Percentiles rank a stretch among this genome's conserved stretches.
These are phyloP conservation scores for Ustilago esculenta DNA, from an alignment of 1,284 basidiomycete genomes.

Conservation along the genomic window DNA sequence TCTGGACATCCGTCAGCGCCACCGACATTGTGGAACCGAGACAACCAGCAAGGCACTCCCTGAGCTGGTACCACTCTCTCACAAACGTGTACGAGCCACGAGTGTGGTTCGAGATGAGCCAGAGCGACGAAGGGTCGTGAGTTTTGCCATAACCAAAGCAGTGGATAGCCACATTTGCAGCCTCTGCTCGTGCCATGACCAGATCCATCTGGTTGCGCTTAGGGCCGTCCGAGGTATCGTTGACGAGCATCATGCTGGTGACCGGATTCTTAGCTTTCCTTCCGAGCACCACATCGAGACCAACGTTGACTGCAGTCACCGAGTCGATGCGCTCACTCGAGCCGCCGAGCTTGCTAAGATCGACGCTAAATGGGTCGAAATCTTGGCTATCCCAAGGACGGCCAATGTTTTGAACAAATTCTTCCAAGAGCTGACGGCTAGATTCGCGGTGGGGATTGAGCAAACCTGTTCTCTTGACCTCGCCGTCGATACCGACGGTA, in stretches of 20 bases:
- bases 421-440: conserved; percentile 41
- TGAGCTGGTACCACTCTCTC: conserved; percentile 61
- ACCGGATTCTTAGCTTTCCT: conserved; percentile 89
- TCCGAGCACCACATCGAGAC: conserved; percentile 86
- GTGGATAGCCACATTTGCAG: conserved; percentile 93
- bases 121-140: conserved; percentile 96
- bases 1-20: conserved; percentile 56
- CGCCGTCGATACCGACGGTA: conserved; percentile 52
- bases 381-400: conserved; percentile 50
- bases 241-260: conserved; percentile 89
- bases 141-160: conserved; percentile 94
- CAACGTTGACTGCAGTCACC: conserved; percentile 61
- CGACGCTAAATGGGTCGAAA: conserved; percentile 54
- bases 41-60: conserved; percentile 61
- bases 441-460: conserved; percentile 48
- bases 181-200: conserved; percentile 92
- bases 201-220: conserved; percentile 98
- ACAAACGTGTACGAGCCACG: conserved; percentile 86
- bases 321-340: conserved; percentile 58
- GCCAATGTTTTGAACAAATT: conserved; percentile 56
- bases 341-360: conserved; percentile 53
- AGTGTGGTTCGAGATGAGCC: conserved; percentile 98
- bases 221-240: conserved; percentile 87
- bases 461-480: conserved; percentile 54
- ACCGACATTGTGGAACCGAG: conserved; percentile 61